Evolutionary conservation across 257 asterid genomes (phyloP).

Genomic region (Gentiana dahurica): DNA sequence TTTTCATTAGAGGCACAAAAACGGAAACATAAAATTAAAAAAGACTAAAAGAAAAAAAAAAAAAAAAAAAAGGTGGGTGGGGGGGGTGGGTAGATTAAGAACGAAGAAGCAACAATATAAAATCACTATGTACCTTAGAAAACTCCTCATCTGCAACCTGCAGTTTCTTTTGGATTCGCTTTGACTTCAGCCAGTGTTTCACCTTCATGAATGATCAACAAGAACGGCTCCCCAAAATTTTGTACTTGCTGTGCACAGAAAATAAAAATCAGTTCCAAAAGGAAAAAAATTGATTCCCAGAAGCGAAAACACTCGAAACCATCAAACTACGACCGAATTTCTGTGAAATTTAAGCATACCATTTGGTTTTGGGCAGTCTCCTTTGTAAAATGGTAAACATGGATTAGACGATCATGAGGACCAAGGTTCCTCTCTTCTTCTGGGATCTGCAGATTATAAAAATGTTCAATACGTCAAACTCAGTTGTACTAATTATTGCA

Average conservation of each 20-base stretch:
- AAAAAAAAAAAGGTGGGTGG: neutral
- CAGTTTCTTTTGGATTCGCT: constrained; percentile 80
- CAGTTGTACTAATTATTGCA: no score
- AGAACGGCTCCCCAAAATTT: constrained; percentile 89
- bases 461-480: neutral
- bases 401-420: constrained; percentile 16
- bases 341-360: constrained; percentile 2
- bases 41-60: constrained; percentile 3
- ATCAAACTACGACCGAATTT: neutral
- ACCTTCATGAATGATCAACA: constrained; percentile 82
- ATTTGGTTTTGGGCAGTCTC: constrained; percentile 13
- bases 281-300: no score
- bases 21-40: neutral
- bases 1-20: neutral
- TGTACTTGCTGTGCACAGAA: constrained; percentile 61
- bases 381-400: constrained; percentile 14
- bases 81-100: neutral
- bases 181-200: constrained; percentile 81
- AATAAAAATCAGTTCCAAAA: neutral
- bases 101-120: neutral
- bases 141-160: constrained; percentile 90
- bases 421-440: constrained; percentile 20
- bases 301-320: no score
- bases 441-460: constrained; percentile 9
- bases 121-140: constrained; percentile 41